A percentile compares a stretch with the other conserved stretches of the same genome.
phyloP scores from a whole-genome alignment of 1,139 yeast species.

The Saccharomyces hybrid region DNA sequence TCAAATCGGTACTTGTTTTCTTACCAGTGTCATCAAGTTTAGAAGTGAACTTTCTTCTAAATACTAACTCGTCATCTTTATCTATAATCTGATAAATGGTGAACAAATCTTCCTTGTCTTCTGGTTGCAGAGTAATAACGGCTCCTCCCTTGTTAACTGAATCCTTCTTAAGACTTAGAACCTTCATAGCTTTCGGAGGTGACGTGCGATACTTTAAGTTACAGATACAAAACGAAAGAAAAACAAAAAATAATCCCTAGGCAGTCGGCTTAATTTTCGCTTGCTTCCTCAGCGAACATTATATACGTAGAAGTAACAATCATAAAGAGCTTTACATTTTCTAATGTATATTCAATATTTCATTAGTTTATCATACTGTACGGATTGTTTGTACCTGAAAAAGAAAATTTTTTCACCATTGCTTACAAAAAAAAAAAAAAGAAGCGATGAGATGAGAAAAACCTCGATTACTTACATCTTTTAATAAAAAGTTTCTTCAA shows the following conservation, averaged over 20 bases:
- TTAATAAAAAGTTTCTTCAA: too few relatives aligned
- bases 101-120: constrained; percentile 92
- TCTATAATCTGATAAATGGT: constrained; percentile 72
- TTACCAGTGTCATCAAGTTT: constrained; percentile 24
- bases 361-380: background rate
- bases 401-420: background rate
- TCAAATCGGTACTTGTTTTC: constrained; percentile 26
- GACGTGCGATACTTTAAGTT: too few relatives aligned
- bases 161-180: constrained; percentile 5
- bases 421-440: background rate
- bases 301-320: too few relatives aligned
- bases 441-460: constrained; percentile 1
- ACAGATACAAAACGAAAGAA: too few relatives aligned
- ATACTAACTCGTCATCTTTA: constrained; percentile 64
- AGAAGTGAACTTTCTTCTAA: constrained; percentile 42
- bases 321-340: too few relatives aligned
- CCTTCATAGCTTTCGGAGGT: constrained; percentile 6
- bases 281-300: too few relatives aligned
- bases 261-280: too few relatives aligned
- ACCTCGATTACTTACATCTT: background rate
- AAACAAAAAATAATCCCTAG: too few relatives aligned
- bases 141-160: constrained; percentile 15
- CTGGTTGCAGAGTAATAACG: constrained; percentile 54
- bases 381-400: background rate
- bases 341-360: background rate